Evolutionary conservation across 1,284 basidiomycete genomes (phyloP).

Genomic region (Thecaphora frezii): DNA sequence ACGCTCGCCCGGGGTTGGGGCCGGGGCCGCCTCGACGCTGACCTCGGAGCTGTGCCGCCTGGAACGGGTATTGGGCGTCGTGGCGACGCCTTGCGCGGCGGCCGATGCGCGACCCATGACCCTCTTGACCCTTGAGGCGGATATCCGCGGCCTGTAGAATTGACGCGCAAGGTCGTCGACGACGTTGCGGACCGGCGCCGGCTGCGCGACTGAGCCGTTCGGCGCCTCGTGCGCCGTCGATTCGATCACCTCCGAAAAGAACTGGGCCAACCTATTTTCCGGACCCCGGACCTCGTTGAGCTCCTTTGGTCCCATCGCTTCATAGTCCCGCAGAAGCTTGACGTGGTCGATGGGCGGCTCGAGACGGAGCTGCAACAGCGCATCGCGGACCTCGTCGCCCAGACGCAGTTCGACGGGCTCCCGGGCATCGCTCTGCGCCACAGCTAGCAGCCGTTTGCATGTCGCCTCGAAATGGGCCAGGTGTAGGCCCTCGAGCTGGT

Average conservation of each 20-base stretch:
- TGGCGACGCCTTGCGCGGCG: no score
- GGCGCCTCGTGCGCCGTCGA: conserved; percentile 10
- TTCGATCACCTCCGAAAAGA: not conserved
- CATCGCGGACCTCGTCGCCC: conserved; percentile 2
- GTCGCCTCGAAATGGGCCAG: not conserved
- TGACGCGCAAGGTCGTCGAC: conserved; percentile 40
- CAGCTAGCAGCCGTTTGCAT: no score
- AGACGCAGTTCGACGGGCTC: no score
- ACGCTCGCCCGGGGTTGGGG: not conserved
- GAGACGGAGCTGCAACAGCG: conserved; percentile 20
- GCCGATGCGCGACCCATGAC: not conserved
- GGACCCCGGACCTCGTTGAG: conserved; percentile 10
- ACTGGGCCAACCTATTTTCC: no score
- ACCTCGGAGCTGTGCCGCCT: not conserved
- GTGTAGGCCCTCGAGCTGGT: conserved; percentile 40
- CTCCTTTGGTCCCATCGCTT: conserved; percentile 7
- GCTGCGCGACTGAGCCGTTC: conserved; percentile 4
- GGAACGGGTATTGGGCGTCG: no score
- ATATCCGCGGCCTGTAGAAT: conserved; percentile 17
- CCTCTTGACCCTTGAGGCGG: conserved; percentile 1
- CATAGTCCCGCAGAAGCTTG: conserved; percentile 31
- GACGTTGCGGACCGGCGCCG: conserved; percentile 18
- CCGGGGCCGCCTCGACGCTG: not conserved
- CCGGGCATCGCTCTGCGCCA: no score
- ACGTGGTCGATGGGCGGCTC: conserved; percentile 38